Conservation (phyloP, 2,329 filamentous ascomycete species). For the Thermoascus crustaceus region DNA sequence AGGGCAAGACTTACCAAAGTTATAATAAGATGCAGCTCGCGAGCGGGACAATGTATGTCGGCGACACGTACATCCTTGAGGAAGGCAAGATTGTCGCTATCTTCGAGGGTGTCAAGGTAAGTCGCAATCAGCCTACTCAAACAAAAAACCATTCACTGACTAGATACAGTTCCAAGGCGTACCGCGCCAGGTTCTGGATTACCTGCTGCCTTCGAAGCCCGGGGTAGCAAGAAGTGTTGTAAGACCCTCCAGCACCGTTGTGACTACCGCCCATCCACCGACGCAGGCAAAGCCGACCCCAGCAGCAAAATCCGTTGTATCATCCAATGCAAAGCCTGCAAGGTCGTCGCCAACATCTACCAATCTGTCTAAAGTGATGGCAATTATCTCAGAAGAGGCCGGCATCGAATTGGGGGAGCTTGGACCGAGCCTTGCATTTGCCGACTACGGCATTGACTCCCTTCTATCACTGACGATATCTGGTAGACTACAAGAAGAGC, state of each 20-base stretch:
- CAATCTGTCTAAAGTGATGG: neutral
- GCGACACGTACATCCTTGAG: conserved; percentile 22
- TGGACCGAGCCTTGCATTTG: conserved; percentile 5
- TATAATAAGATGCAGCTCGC: conserved; percentile 24
- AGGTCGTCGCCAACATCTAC: too few relatives aligned
- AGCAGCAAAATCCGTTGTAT: too few relatives aligned
- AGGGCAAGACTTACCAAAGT: too few relatives aligned
- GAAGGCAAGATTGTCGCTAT: conserved; percentile 20
- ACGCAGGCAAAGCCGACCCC: conserved; percentile 1
- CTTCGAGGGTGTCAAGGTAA: conserved; percentile 22
- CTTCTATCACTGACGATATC: conserved; percentile 53
- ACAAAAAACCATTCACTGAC: too few relatives aligned
- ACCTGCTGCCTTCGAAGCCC: conserved; percentile 6
- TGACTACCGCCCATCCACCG: too few relatives aligned
- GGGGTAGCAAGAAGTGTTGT: neutral
- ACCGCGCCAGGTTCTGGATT: conserved; percentile 9
- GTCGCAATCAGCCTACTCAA: too few relatives aligned
- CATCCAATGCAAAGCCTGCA: conserved; percentile 1
- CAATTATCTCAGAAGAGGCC: conserved; percentile 9
- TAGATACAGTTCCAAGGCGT: conserved; percentile 11
- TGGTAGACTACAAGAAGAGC: conserved; percentile 50
- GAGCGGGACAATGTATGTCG: conserved; percentile 15
- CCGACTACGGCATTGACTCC: conserved; percentile 46
- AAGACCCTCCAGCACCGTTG: neutral
- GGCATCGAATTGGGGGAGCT: conserved; percentile 7